These are phyloP conservation scores for Erodium trifolium DNA, from an alignment of 441 rosid genomes.

Conservation along the genomic window DNA sequence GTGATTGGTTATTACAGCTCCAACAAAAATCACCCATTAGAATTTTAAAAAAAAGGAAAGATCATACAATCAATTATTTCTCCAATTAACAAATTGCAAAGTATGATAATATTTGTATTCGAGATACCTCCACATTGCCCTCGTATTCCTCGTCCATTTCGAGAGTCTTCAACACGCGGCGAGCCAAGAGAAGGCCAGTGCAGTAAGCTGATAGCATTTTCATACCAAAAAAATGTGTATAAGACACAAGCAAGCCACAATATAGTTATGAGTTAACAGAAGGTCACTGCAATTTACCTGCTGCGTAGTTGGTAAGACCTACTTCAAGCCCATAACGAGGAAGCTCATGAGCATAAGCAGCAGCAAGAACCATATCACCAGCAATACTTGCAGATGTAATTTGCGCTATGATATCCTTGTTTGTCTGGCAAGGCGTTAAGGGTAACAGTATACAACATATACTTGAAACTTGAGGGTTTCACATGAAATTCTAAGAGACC, in stretches of 20 bases:
- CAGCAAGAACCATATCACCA: slow-evolving; percentile 67
- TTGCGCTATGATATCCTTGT: slow-evolving; percentile 68
- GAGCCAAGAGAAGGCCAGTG: slow-evolving; percentile 85
- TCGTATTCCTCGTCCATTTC: slow-evolving; percentile 70
- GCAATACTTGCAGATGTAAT: slow-evolving; percentile 56
- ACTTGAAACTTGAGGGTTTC: neutral
- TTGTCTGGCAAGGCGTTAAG: slow-evolving; percentile 38
- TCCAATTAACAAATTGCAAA: neutral
- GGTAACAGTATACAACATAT: slow-evolving; percentile 13
- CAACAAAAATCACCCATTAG: neutral
- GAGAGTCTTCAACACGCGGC: slow-evolving; percentile 66
- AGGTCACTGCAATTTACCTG: slow-evolving; percentile 32
- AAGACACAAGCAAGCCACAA: neutral
- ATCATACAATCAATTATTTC: no score
- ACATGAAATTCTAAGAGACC: neutral
- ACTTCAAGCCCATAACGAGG: slow-evolving; percentile 71
- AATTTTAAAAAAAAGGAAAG: neutral
- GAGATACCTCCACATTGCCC: slow-evolving; percentile 62
- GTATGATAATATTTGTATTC: neutral
- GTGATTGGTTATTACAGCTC: neutral
- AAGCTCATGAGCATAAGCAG: slow-evolving; percentile 79
- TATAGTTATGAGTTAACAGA: neutral
- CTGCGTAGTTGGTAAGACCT: slow-evolving; percentile 79
- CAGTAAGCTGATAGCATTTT: slow-evolving; percentile 53
- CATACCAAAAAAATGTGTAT: neutral